Evolutionary conservation across 129 eudicot genomes (phyloP).

Genomic region (Deinandra increscens): DNA sequence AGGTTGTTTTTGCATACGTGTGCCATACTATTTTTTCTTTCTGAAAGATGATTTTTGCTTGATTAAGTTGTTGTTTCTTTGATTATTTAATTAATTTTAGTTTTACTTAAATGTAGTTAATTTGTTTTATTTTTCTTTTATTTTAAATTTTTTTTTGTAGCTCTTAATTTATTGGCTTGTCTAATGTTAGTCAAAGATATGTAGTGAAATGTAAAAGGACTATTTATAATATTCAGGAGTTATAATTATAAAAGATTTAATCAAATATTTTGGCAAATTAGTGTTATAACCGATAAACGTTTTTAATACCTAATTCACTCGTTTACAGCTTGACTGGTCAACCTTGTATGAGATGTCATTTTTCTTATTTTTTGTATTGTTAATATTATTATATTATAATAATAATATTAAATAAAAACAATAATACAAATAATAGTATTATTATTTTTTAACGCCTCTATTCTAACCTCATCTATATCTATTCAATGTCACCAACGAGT

Average conservation of each 20-base stretch:
- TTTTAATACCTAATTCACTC: neutral
- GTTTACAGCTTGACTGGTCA: neutral
- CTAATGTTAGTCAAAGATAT: neutral
- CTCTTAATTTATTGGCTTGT: neutral
- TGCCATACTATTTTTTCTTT: neutral
- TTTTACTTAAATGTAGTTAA: neutral
- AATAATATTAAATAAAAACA: neutral
- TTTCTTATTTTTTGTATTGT: neutral
- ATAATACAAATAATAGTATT: too few relatives aligned
- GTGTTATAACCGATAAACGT: neutral
- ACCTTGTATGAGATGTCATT: neutral
- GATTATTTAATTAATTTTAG: neutral
- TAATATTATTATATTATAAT: too few relatives aligned
- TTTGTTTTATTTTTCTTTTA: neutral
- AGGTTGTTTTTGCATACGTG: too few relatives aligned
- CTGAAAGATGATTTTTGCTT: neutral
- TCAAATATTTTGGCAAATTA: neutral
- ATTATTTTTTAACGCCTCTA: too few relatives aligned
- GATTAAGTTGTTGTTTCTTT: neutral
- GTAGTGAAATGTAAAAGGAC: neutral
- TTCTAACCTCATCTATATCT: too few relatives aligned
- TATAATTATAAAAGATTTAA: neutral
- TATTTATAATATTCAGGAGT: neutral
- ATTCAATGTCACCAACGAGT: too few relatives aligned
- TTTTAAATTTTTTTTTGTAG: too few relatives aligned